Percentiles rank a stretch among this genome's conserved stretches.
These are phyloP conservation scores for Thozetella sp. DNA, from an alignment of 495 filamentous ascomycete species.

Conservation along the genomic window DNA sequence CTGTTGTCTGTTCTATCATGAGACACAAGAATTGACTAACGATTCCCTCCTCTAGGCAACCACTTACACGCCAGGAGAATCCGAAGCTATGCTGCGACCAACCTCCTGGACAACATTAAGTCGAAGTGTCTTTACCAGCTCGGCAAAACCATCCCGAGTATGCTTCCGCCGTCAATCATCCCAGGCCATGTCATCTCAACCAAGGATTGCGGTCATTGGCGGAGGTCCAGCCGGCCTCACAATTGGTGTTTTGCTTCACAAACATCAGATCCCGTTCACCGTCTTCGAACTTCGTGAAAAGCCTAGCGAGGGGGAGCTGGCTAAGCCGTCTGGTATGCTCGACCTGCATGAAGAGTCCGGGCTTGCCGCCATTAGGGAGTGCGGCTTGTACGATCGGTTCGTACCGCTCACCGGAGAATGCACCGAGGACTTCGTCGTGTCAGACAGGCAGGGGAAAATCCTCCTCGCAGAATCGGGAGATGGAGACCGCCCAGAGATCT, in stretches of 20 bases:
- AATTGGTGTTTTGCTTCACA: conserved; percentile 50
- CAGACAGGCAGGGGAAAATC: conserved; percentile 39
- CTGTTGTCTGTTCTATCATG: too few species aligned
- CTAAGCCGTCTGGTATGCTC: conserved; percentile 43
- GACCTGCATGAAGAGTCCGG: conserved; percentile 50
- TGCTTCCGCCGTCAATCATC: too few species aligned
- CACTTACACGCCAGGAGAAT: too few species aligned
- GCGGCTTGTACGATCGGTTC: conserved; percentile 47
- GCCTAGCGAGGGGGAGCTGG: conserved; percentile 27
- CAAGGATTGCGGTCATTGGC: conserved; percentile 54
- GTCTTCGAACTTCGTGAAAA: conserved; percentile 45
- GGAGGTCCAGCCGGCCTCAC: conserved; percentile 56
- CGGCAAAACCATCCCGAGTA: too few species aligned
- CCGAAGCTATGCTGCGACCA: too few species aligned
- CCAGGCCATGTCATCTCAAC: too few species aligned
- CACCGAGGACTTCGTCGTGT: conserved; percentile 31
- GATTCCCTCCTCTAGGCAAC: too few species aligned
- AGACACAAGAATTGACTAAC: too few species aligned
- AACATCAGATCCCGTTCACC: conserved; percentile 33
- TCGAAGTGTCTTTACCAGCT: too few species aligned
- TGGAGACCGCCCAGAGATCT: conserved; percentile 49
- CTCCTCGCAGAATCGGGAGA: conserved; percentile 30
- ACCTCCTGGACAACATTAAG: too few species aligned
- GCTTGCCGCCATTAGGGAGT: conserved; percentile 40
- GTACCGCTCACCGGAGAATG: conserved; percentile 28